Percentiles rank a stretch among this genome's conserved stretches.
phyloP scores from a whole-genome alignment of 1,139 yeast genomes.

The Pichia sp. region DNA sequence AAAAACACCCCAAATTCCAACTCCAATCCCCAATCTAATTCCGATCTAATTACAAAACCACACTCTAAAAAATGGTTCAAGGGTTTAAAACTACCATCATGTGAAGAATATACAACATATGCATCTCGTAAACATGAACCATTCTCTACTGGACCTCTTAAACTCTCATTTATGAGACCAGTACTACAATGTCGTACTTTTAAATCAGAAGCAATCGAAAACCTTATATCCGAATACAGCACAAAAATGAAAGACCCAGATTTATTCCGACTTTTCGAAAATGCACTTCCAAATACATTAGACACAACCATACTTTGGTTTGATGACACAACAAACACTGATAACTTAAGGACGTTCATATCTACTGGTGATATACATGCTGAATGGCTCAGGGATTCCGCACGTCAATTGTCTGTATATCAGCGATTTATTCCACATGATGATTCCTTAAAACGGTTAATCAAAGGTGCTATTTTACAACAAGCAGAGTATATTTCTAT shows the following conservation, averaged over 20 bases:
- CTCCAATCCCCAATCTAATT: too few species aligned
- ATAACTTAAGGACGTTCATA: slow-evolving; percentile 50
- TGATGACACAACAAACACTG: background rate
- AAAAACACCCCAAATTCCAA: too few species aligned
- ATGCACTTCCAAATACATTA: slow-evolving; percentile 79
- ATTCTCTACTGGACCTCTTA: slow-evolving; percentile 40
- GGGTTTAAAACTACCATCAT: slow-evolving; percentile 19
- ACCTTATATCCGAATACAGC: slow-evolving; percentile 49
- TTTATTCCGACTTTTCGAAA: slow-evolving; percentile 69
- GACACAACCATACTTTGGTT: slow-evolving; percentile 84
- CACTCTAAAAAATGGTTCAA: slow-evolving; percentile 17
- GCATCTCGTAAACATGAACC: slow-evolving; percentile 44
- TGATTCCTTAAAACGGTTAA: slow-evolving; percentile 41
- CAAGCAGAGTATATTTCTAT: slow-evolving; percentile 58
- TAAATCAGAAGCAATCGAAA: slow-evolving; percentile 55
- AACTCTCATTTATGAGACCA: slow-evolving; percentile 74
- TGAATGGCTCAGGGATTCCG: slow-evolving; percentile 84
- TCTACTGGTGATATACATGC: slow-evolving; percentile 92
- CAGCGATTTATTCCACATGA: slow-evolving; percentile 56
- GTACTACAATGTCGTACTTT: slow-evolving; percentile 67
- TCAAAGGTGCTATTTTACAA: slow-evolving; percentile 74
- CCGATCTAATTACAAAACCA: too few species aligned
- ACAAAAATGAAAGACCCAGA: slow-evolving; percentile 52
- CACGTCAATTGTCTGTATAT: slow-evolving; percentile 75
- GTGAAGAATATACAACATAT: slow-evolving; percentile 37